Evolutionary conservation across 768 basidiomycete species (phyloP).

Genomic region (Phanerodontia chrysosporium): DNA sequence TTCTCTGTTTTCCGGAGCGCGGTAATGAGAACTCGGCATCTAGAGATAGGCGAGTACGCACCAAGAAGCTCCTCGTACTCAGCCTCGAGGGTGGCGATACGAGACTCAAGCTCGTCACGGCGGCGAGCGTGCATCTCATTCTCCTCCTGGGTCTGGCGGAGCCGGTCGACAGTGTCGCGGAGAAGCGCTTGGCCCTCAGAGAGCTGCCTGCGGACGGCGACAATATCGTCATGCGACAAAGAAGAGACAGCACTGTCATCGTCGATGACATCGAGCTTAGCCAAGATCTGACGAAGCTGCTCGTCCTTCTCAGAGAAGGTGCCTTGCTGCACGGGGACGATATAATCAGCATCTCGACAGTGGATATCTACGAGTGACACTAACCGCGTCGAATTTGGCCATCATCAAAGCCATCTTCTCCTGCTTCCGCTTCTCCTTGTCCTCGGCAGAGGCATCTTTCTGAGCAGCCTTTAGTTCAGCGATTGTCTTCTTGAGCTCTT

Average conservation of each 20-base stretch:
- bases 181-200: slow-evolving; percentile 83
- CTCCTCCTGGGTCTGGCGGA: slow-evolving; percentile 90
- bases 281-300: slow-evolving; percentile 77
- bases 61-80: slow-evolving; percentile 98
- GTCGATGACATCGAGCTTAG: slow-evolving; percentile 82
- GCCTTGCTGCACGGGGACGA: slow-evolving; percentile 57
- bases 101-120: slow-evolving; percentile 82
- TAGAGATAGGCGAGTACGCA: slow-evolving; percentile 32
- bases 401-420: slow-evolving; percentile 99
- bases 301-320: slow-evolving; percentile 95
- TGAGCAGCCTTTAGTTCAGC: slow-evolving; percentile 75
- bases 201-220: slow-evolving; percentile 80
- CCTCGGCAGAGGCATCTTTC: slow-evolving; percentile 84
- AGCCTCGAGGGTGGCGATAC: slow-evolving; percentile 75
- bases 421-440: slow-evolving; percentile 98
- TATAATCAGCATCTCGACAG: slow-evolving; percentile 1
- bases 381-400: slow-evolving; percentile 94
- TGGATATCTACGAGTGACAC: slow-evolving; percentile 30
- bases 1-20: slow-evolving; percentile 55
- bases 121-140: slow-evolving; percentile 78
- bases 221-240: slow-evolving; percentile 73
- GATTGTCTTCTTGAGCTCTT: slow-evolving; percentile 81
- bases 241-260: slow-evolving; percentile 47
- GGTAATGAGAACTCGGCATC: background rate
- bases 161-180: slow-evolving; percentile 84